Evolutionary conservation across 768 basidiomycete genomes (phyloP).

Genomic region (Calocybe cyanea): DNA sequence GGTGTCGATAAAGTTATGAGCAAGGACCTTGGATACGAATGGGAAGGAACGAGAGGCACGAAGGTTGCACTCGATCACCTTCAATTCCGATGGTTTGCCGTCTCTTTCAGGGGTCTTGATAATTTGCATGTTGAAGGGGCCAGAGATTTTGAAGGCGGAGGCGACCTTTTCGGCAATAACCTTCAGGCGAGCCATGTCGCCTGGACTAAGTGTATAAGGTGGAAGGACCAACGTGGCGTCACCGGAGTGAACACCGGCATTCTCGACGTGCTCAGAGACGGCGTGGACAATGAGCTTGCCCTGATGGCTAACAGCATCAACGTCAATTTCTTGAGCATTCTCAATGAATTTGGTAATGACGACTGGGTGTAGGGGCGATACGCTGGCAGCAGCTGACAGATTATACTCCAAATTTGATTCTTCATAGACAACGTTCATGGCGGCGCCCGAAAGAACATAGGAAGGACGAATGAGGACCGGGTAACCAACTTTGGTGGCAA

Average conservation of each 20-base stretch:
- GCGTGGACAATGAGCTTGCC: slow-evolving; percentile 93
- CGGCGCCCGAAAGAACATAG: slow-evolving; percentile 96
- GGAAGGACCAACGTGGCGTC: slow-evolving; percentile 98
- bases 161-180: slow-evolving; percentile 94
- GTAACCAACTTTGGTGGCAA: slow-evolving; percentile 85
- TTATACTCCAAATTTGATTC: slow-evolving; percentile 87
- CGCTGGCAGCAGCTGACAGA: slow-evolving; percentile 93
- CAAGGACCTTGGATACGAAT: slow-evolving; percentile 97
- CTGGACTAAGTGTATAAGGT: slow-evolving; percentile 73
- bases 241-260: slow-evolving; percentile 97
- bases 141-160: slow-evolving; percentile 91
- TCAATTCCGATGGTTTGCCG: slow-evolving; percentile 63
- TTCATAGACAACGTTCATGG: slow-evolving; percentile 98
- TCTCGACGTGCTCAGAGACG: slow-evolving; percentile 97
- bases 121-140: slow-evolving; percentile 99
- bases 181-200: slow-evolving; percentile 86
- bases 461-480: slow-evolving; percentile 98
- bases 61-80: slow-evolving; percentile 98
- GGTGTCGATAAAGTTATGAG: slow-evolving; percentile 94
- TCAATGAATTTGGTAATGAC: slow-evolving; percentile 99
- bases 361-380: slow-evolving; percentile 95
- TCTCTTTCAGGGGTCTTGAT: slow-evolving; percentile 73
- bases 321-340: slow-evolving; percentile 95
- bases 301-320: slow-evolving; percentile 93
- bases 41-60: slow-evolving; percentile 98